Base-by-base conservation (phyloP, 83 land plant species). In the Isoetes engelmannii region DNA sequence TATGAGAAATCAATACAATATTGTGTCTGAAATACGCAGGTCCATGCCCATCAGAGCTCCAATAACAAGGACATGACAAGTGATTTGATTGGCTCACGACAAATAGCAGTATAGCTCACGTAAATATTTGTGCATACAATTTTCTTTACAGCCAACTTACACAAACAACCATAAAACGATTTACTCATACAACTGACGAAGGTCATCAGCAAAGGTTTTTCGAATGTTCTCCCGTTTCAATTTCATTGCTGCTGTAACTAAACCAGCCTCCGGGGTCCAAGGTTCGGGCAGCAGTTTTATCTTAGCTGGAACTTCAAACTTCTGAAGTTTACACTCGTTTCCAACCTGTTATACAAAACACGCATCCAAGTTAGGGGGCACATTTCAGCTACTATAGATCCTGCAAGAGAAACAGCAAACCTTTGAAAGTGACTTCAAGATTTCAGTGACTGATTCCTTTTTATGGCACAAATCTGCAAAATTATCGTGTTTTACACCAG, bases 261-360 rank as follows among this genome's bases (percentile, higher is more conserved):
- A 76, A 9, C 92, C 92, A 7, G 84, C 79, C 69, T 88, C 92
- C 4, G 86, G 89, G 4, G 92, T 88, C 92, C 89, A 88, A 19
- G 77, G 74, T 3, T 88, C 89, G 7, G 84, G 75, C 61, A 85
- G 19, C 74, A 88, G 42, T 48, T 67, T 75, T 5, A 88, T 85
- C 69, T 77, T 88, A 37, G 86, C 77, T 0, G 92, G 92, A 8
- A 83, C 65, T 64, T 85, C 92, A 62, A 79, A 85, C 47, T 45
- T 69, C 41, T 69, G 47, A 17, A 69, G 28, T 44, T 57, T 54
- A 6, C 67, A n/a, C 7, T 42, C 41, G 4, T 69, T 56, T 17
- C 4, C 69, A 7, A 67, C 69, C 69, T 63, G 67, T 7, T 18
- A 60, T 60, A 60, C 4, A 12, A 10, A 6, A 17, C 7, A 6